phyloP scores from a whole-genome alignment of 2,329 filamentous ascomycete species.

The Emmonsiellopsis sp. region DNA sequence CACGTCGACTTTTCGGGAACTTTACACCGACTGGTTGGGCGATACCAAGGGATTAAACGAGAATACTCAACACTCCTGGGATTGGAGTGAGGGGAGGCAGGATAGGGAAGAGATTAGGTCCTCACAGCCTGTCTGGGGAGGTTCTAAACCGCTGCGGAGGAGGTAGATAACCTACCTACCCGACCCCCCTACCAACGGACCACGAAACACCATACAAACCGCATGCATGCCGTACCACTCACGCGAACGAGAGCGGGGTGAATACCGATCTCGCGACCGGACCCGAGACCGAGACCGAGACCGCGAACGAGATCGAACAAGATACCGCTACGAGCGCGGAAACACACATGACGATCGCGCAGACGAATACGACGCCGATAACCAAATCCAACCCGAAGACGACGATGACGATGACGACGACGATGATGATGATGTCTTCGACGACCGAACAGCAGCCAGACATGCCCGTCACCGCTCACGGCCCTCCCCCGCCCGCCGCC shows the following conservation, averaged over 20 bases:
- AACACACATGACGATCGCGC: not conserved
- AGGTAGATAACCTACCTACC: too few species aligned
- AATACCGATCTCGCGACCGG: conserved; percentile 5
- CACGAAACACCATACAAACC: not conserved
- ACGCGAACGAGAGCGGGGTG: conserved; percentile 8
- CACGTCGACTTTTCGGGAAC: too few species aligned
- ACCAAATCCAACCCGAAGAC: not conserved
- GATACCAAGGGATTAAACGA: too few species aligned
- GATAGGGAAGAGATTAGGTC: too few species aligned
- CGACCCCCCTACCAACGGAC: too few species aligned
- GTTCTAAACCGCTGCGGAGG: too few species aligned
- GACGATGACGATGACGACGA: conserved; percentile 6
- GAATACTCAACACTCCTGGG: too few species aligned
- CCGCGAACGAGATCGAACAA: conserved; percentile 4
- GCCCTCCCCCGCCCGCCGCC: not conserved
- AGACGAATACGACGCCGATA: not conserved
- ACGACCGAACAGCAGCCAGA: conserved; percentile 14
- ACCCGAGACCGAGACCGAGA: not conserved
- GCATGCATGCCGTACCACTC: conserved; percentile 10
- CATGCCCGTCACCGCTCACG: not conserved
- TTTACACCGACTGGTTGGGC: too few species aligned
- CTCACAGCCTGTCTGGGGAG: too few species aligned
- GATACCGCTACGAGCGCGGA: not conserved
- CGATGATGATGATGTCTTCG: conserved; percentile 13
- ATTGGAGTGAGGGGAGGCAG: too few species aligned